Base-by-base conservation (phyloP, 2,329 filamentous ascomycete species). In the Ascochyta koolunga region DNA sequence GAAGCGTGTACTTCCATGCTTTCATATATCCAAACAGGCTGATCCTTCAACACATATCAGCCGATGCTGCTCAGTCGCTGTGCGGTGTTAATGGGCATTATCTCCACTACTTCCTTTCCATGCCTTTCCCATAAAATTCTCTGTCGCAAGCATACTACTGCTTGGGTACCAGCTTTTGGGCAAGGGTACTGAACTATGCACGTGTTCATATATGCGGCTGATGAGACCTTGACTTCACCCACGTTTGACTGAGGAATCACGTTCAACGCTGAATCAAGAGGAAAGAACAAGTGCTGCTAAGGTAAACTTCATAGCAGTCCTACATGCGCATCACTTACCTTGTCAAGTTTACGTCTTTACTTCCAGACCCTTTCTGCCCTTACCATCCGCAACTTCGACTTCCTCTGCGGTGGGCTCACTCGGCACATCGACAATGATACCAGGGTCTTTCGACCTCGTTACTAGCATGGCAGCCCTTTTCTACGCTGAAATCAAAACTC, bases 351-450 rank as follows among this genome's bases (percentile, higher is more conserved):
- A 29, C 27, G 27, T 4, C 27, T 29, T 13, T n/a, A 36, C 18
- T 25, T 54, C 51, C 4, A 50, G 9, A 4, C 45, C 45, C 39
- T 13, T 54, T 19, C 62, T 61, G 19, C 62, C 65, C 37, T 52
- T 62, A 25, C 58, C 63, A 37, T 61, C 62, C 16, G 70, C 69
- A 56, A 71, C 71, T 49, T 76, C 74, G 2, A 80, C 71, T 57
- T 80, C 78, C 39, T 79, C 77, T 0, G 78, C 75, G 1, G 72
- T 75, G 22, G 78, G 78, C 11, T 72, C 74, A 33, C 70, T 60
- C 1, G 78, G 78, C 11, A 80, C 65, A 61, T 80, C 76, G 5
- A 79, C 77, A 37, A 81, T 68, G 1, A 81, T 78, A 19, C 77
- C 73, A 0, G 78, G 76, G 53, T 80, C 77, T 36, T 69, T 69